These are phyloP conservation scores for Myriosclerotinia scirpicola DNA, from an alignment of 2,329 filamentous ascomycete genomes.

Conservation along the genomic window DNA sequence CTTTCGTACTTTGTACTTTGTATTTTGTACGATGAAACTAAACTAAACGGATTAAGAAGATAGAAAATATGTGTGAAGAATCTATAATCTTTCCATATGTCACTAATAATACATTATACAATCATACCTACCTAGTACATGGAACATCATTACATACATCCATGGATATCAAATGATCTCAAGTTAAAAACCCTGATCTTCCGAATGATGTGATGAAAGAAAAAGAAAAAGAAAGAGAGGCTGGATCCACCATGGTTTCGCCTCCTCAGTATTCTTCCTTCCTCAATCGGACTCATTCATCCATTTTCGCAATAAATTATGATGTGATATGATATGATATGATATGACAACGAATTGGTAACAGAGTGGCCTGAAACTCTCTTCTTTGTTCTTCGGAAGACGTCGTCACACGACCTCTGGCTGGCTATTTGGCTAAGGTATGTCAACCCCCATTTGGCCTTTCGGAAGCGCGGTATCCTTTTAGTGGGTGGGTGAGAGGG, in stretches of 20 bases:
- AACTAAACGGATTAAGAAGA: no score
- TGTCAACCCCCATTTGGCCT: neutral
- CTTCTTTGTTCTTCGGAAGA: constrained; percentile 3
- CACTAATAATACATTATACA: no score
- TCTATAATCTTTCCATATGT: no score
- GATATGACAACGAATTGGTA: neutral
- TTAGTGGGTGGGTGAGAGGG: no score
- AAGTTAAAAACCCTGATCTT: no score
- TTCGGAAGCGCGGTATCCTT: constrained; percentile 11
- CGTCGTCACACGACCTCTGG: constrained; percentile 10
- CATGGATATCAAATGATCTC: constrained; percentile 5
- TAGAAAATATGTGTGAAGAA: no score
- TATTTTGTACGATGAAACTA: no score
- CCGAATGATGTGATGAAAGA: constrained; percentile 3
- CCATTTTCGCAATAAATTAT: neutral
- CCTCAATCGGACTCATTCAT: neutral
- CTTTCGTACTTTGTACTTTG: no score
- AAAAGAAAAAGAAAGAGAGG: neutral
- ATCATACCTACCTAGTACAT: no score
- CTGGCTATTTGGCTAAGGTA: neutral
- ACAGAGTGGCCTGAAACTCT: neutral
- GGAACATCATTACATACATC: no score
- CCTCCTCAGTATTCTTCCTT: constrained; percentile 1
- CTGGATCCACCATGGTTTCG: constrained; percentile 9
- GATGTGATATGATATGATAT: no score